Evolutionary conservation across 1,284 basidiomycete species (phyloP), one percentile per base, ranked within the genome.

Genomic region (Ganoderma lingzhi): DNA sequence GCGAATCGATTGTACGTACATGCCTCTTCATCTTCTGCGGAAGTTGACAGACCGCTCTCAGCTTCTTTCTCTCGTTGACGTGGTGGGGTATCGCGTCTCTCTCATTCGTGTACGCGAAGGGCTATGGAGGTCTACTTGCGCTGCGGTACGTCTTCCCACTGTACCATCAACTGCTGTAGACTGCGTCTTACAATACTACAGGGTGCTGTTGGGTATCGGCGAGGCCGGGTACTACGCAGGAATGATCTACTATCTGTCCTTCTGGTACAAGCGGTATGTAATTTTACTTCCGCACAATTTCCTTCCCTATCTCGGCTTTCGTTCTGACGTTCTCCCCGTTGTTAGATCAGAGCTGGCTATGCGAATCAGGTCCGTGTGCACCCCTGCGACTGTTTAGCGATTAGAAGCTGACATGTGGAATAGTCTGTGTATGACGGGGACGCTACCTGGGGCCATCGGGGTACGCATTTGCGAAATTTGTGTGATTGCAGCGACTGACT

Each of bases 231-330:
- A 83, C 71, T 87, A 87, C 70, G 86, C 86, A 0, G 87, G 87
- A 2, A 85, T 87, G 82, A 87, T 87, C 8, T 88, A 87, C 70
- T 88, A 88, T 72, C 75, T 88, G 35, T 87, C 86, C 0, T 88
- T 88, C 76, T 88, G 87, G 86, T 77, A 78, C 62, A 77, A 75
- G 63, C 67, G 76, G 75, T 74, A 37, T 6, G 71, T 55, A 3
- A 12, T 37, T 39, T 12, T 23, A 17, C 32, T 35, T 59, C 19
- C 56, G 56, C 35, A 19, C 17, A 2, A 23, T 32, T 10, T 30
- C 23, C 14, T 12, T 19, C 6, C 12, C 69, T 65, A 23, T 60
- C 67, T n/a, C 58, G 48, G 15, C 37, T 23, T 17, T 48, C 1
- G 19, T 42, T 17, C 64, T 63, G 45, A 63, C 42, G n/a, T 55